Evolutionary conservation across 345 rosid species (phyloP), one percentile per base, ranked within the genome.

Genomic region (Aurinia saxatilis): DNA sequence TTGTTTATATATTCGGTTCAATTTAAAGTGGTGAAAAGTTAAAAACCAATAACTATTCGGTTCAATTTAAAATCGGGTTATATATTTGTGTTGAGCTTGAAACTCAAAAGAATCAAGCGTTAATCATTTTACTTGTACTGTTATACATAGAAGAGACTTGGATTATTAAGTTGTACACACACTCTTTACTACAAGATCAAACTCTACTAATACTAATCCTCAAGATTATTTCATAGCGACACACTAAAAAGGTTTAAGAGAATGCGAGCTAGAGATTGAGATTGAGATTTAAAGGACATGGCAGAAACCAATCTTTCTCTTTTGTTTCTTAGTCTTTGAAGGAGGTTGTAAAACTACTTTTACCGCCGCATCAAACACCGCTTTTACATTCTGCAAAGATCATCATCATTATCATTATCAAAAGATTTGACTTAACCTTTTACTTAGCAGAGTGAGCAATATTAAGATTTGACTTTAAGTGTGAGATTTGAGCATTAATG

Each of bases 301-400:
- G 68, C 92, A 85, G 46, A 78, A 44, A 15, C 77, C 49, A 8
- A 72, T 37, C 41, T 63, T 82, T 53, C 76, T 78, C 80, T 67
- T 80, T 30, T 53, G 82, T 74, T 75, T 83, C 79, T 76, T 83
- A 8, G 33, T 63, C 80, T 84, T 90, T 27, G 92, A 75, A 50
- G 95, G 86, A 63, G 97, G 97, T 33, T 83, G 90, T 17, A 90
- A 81, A 40, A 90, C 92, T 31, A 76, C 90, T 75, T 86, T 90
- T 57, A 87, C 85, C 0, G 95, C 95, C 2, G 88, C 85, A 65
- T 90, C 95, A 30, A 90, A 90, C 17, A 87, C 97, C 1, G 75
- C 77, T 70, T 89, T 89, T 55, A 90, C 86, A 71, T 86, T 84
- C 90, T 87, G 88, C 63, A 73, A 61, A 40, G 17, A 31, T 12